Conservation (phyloP, 2,329 filamentous ascomycete genomes). For the Arthrobotrys musiformis region DNA sequence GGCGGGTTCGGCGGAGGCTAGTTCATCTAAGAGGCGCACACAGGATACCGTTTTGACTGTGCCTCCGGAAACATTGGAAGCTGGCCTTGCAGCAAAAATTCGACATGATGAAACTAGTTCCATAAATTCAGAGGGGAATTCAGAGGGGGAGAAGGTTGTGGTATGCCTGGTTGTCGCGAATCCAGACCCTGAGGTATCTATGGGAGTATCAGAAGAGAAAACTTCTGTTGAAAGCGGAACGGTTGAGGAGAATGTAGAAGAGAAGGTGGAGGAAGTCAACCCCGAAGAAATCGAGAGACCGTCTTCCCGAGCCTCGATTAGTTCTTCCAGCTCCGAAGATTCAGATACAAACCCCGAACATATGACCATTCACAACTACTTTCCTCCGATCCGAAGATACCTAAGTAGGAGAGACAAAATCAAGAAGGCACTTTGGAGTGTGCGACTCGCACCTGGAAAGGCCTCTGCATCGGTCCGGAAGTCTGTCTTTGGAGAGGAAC, state of each 20-base stretch:
- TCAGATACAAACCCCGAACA: constrained; percentile 28
- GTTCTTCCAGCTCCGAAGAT: constrained; percentile 11
- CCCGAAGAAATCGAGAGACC: constrained; percentile 29
- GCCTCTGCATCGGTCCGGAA: constrained; percentile 44
- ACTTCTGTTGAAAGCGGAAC: too few species aligned
- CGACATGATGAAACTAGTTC: constrained; percentile 24
- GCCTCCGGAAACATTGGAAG: constrained; percentile 39
- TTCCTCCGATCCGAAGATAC: constrained; percentile 22
- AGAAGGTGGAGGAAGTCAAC: neutral
- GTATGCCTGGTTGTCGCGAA: neutral
- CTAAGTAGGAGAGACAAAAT: constrained; percentile 27
- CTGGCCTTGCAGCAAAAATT: constrained; percentile 28
- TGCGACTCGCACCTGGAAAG: constrained; percentile 28
- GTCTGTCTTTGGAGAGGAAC: constrained; percentile 37
- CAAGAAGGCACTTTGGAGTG: constrained; percentile 40
- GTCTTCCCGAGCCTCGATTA: constrained; percentile 18
- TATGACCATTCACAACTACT: constrained; percentile 21
- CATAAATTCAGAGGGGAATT: neutral
- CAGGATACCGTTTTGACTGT: constrained; percentile 52
- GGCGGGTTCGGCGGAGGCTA: constrained; percentile 25
- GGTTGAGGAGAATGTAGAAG: constrained; percentile 9
- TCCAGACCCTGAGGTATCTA: neutral
- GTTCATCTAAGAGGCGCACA: constrained; percentile 40
- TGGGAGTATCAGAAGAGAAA: neutral
- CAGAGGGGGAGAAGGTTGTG: neutral